Evolutionary conservation across 768 basidiomycete species (phyloP), one percentile per base, ranked within the genome.

Genomic region (Boletus tomentosulus): DNA sequence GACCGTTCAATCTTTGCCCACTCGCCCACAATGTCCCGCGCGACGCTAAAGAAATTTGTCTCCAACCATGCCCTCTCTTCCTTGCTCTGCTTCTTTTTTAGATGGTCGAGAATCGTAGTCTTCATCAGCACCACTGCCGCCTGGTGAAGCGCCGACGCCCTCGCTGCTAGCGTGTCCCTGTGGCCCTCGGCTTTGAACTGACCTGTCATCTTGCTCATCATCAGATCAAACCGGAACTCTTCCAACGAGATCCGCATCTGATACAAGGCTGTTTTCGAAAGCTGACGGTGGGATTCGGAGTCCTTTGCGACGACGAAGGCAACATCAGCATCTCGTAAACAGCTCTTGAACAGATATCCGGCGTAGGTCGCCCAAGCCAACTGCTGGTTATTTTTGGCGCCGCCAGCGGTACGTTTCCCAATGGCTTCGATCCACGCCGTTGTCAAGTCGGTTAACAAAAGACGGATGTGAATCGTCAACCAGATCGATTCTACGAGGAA

Each of bases 401-500:
- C 48, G n/a, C 54, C 54, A 4, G 55, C 38, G 15, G 57, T 59
- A 41, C 61, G 57, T 33, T 61, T 37, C 35, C 57, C 44, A 16
- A 76, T 51, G 6, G 66, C 66, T 1, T 75, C 69, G 33, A 81
- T 62, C 73, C 79, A 79, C 0, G 60, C 50, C 25, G 54, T 63
- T 3, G 74, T 77, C 53, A 86, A 57, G 37, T 77, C 66, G n/a
- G 67, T 73, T 27, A 89, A 66, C 9, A 69, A 61, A 54, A 84
- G 73, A 3, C 85, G 79, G 27, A 85, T 69, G 27, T 80, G 67
- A 37, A 88, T 63, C 6, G 79, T 78, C 11, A 68, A 58, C 77
- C 79, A 81, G 49, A 84, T 73, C 0, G 83, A 84, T 62, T 87
- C 85, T 8, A 86, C 80, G 12, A 76, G 58, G 67, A 82, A 84